phyloP scores from a whole-genome alignment of 331 rosid species.

The Quercus tomentella region DNA sequence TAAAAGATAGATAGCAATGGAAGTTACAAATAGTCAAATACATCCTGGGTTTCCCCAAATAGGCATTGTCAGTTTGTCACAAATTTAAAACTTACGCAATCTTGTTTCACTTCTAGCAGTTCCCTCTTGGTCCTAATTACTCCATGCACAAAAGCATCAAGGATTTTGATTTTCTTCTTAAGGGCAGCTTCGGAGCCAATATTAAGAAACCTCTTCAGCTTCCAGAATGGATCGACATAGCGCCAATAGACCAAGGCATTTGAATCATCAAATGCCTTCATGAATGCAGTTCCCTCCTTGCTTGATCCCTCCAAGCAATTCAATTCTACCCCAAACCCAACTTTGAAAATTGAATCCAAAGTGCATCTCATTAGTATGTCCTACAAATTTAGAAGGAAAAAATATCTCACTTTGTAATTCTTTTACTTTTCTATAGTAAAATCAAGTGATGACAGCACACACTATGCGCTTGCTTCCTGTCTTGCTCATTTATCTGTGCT shows the following conservation, averaged over 20 bases:
- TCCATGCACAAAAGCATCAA: slow-evolving; percentile 46
- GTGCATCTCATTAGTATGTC: slow-evolving; percentile 60
- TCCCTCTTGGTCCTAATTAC: slow-evolving; percentile 43
- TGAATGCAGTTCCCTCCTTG: slow-evolving; percentile 50
- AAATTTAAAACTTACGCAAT: slow-evolving; percentile 28
- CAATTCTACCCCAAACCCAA: slow-evolving; percentile 70
- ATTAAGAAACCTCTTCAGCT: slow-evolving; percentile 53
- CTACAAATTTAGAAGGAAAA: slow-evolving; percentile 15
- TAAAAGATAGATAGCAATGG: too few relatives aligned
- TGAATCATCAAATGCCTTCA: slow-evolving; percentile 72
- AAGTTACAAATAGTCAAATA: too few relatives aligned
- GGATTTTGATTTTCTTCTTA: slow-evolving; percentile 35
- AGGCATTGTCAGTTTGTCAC: too few relatives aligned
- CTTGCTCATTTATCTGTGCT: too few relatives aligned
- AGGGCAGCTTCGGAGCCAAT: slow-evolving; percentile 60
- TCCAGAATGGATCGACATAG: slow-evolving; percentile 63
- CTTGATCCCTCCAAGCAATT: slow-evolving; percentile 60
- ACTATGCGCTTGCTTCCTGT: too few relatives aligned
- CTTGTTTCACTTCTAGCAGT: slow-evolving; percentile 14
- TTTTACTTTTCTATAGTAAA: too few relatives aligned
- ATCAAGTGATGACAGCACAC: background rate
- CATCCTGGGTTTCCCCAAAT: too few relatives aligned
- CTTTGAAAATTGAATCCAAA: slow-evolving; percentile 77
- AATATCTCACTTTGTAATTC: too few relatives aligned
- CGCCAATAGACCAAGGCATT: slow-evolving; percentile 57